These are phyloP conservation scores for Helminthosporium solani DNA, from an alignment of 2,329 filamentous ascomycete genomes.

Conservation along the genomic window DNA sequence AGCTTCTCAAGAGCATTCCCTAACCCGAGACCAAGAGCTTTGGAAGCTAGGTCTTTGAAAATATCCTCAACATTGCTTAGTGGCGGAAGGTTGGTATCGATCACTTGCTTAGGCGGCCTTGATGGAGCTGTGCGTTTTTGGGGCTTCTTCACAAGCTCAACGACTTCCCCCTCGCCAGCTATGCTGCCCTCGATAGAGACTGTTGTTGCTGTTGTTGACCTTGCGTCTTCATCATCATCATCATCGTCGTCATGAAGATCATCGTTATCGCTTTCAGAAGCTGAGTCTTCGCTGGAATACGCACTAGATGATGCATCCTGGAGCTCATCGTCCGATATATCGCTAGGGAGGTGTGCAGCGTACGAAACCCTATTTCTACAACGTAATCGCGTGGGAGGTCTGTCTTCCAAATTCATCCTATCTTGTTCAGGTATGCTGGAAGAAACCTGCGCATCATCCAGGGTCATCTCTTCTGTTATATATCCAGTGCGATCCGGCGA, in stretches of 20 bases:
- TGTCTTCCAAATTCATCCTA: background rate
- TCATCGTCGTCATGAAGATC: background rate
- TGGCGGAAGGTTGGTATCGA: conserved; percentile 47
- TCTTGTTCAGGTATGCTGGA: background rate
- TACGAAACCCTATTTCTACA: conserved; percentile 15
- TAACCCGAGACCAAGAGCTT: conserved; percentile 38
- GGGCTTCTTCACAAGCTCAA: background rate
- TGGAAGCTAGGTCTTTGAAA: conserved; percentile 51
- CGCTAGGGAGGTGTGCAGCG: conserved; percentile 6
- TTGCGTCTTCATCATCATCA: background rate
- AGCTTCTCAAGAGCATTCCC: conserved; percentile 38
- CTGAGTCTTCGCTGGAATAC: background rate
- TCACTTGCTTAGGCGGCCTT: conserved; percentile 13
- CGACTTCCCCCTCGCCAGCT: conserved; percentile 6
- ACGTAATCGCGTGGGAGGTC: conserved; percentile 5
- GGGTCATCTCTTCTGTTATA: too few species aligned
- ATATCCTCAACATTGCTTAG: conserved; percentile 51
- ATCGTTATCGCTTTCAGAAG: conserved; percentile 3
- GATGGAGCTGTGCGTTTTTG: background rate
- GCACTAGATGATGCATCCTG: conserved; percentile 8
- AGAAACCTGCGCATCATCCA: too few species aligned
- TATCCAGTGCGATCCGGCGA: too few species aligned
- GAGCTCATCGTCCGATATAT: conserved; percentile 8
- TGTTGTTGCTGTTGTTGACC: background rate
- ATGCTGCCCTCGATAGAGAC: background rate